Conservation (phyloP, 2,329 filamentous ascomycete genomes). For the Zymoseptoria pseudotritici region DNA sequence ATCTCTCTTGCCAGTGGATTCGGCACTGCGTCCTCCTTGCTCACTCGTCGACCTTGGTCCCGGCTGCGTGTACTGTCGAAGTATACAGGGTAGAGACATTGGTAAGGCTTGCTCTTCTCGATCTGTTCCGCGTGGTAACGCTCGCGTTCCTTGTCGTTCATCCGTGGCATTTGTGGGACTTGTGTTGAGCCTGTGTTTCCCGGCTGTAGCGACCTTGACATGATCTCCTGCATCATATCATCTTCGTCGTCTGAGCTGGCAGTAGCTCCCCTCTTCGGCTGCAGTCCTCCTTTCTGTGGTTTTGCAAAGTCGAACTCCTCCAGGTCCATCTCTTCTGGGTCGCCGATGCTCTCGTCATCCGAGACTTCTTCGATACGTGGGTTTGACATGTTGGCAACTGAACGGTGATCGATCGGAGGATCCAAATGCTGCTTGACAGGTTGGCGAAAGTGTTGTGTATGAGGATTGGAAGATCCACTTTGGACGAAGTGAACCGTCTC, state of each 20-base stretch:
- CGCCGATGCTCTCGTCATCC: conserved; percentile 59
- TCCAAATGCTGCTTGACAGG: neutral
- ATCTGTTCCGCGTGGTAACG: conserved; percentile 38
- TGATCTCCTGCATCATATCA: conserved; percentile 20
- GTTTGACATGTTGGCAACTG: conserved; percentile 60
- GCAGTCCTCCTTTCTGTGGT: conserved; percentile 19
- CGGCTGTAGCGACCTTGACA: conserved; percentile 22
- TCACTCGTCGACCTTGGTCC: conserved; percentile 73
- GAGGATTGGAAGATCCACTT: neutral
- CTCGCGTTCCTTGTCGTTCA: conserved; percentile 26
- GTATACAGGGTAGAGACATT: conserved; percentile 92
- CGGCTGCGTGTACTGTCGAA: conserved; percentile 73
- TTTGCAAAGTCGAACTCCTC: conserved; percentile 52
- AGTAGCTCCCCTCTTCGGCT: conserved; percentile 8
- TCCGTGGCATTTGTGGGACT: conserved; percentile 17
- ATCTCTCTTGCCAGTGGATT: conserved; percentile 89
- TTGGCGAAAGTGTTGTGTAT: neutral
- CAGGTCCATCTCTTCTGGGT: conserved; percentile 81
- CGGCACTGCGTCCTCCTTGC: conserved; percentile 60
- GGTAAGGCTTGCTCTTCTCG: conserved; percentile 63
- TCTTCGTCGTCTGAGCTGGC: conserved; percentile 1
- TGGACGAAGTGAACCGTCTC: neutral
- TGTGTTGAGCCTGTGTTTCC: conserved; percentile 13
- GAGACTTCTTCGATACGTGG: conserved; percentile 88
- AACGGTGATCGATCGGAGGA: neutral